Percentiles rank a stretch among this genome's conserved stretches.
Evolutionary conservation across 2,329 filamentous ascomycete species (phyloP).

Genomic region (Diaporthe longicolla): DNA sequence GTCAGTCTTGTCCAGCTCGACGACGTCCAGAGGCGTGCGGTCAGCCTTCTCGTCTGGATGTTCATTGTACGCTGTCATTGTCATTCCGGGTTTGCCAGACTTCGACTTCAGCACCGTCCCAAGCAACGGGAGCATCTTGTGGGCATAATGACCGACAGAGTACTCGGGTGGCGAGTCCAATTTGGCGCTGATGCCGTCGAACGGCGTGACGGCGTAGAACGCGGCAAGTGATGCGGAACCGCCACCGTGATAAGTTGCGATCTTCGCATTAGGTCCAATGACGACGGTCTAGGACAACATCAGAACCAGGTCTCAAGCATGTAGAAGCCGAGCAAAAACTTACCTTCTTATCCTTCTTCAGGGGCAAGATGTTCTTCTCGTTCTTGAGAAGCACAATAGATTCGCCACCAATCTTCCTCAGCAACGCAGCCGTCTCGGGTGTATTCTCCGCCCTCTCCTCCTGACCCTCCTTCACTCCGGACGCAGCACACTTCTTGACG

Average conservation of each 20-base stretch:
- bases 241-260: conserved; percentile 72
- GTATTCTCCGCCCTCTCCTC: conserved; percentile 70
- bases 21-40: conserved; percentile 66
- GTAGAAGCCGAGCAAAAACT: background rate
- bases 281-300: conserved; percentile 60
- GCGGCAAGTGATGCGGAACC: conserved; percentile 73
- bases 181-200: conserved; percentile 76
- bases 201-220: conserved; percentile 80
- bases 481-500: conserved; percentile 69
- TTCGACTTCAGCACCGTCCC: conserved; percentile 65
- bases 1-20: conserved; percentile 64
- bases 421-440: conserved; percentile 72
- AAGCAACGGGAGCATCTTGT: conserved; percentile 74
- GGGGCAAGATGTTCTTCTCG: conserved; percentile 72
- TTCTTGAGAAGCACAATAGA: conserved; percentile 83
- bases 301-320: background rate
- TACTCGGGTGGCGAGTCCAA: conserved; percentile 61
- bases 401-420: conserved; percentile 76
- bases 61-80: conserved; percentile 74
- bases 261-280: conserved; percentile 70
- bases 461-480: conserved; percentile 68
- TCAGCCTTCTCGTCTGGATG: conserved; percentile 59
- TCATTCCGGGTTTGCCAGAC: conserved; percentile 70
- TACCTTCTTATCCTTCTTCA: conserved; percentile 72
- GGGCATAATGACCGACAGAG: conserved; percentile 74